Conservation (phyloP, 192 early-diverging fungal genomes). For the Gigaspora rosea region DNA sequence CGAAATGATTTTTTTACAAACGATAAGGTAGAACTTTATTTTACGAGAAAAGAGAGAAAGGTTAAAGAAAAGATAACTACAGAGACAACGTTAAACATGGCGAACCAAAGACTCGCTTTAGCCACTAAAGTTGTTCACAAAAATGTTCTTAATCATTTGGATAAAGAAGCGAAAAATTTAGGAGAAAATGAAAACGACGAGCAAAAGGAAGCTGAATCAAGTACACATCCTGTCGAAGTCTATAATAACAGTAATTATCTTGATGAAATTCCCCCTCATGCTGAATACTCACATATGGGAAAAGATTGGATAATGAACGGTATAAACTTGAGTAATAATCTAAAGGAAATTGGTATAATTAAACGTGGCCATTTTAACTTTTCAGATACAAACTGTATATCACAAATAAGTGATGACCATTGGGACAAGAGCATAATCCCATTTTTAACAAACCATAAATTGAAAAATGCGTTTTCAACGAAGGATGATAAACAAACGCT, state of each 20-base stretch:
- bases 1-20: conserved; percentile 6
- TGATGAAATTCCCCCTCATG: conserved; percentile 9
- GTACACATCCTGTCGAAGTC: neutral
- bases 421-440: conserved; percentile 8
- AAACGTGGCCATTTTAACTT: conserved; percentile 17
- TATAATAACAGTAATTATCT: conserved; percentile 8
- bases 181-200: neutral
- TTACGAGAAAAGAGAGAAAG: conserved; percentile 14
- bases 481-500: conserved; percentile 7
- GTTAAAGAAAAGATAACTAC: neutral
- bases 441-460: conserved; percentile 14
- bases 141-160: conserved; percentile 5
- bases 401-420: conserved; percentile 18
- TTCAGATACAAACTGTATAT: conserved; percentile 10
- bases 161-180: neutral
- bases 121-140: neutral
- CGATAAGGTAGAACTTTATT: conserved; percentile 10
- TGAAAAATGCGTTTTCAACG: conserved; percentile 14
- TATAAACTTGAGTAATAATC: conserved; percentile 6
- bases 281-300: conserved; percentile 17
- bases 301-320: conserved; percentile 7
- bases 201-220: neutral
- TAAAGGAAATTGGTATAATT: conserved; percentile 11
- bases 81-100: conserved; percentile 27
- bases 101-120: neutral